Evolutionary conservation across 352 stramenopile genomes (phyloP).

Genomic region (Globisporangium paroecandrum): DNA sequence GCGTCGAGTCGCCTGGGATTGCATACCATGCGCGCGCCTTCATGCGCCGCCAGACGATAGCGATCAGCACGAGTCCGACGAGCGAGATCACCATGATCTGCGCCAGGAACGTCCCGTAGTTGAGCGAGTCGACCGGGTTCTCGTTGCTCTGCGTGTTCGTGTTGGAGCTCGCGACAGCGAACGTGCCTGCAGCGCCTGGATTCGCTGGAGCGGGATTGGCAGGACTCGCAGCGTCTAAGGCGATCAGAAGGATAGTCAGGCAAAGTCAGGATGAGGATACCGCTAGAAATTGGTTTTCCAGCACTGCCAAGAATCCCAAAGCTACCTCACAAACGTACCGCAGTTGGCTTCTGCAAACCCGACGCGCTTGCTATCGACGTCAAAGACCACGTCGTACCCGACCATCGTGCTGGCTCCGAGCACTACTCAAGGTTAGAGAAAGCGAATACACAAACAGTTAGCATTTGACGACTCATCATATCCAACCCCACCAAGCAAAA

Average conservation of each 20-base stretch:
- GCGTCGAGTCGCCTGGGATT: conserved; percentile 38
- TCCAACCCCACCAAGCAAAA: background rate
- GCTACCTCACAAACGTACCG: conserved; percentile 27
- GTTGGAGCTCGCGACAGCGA: background rate
- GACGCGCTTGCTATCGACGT: conserved; percentile 66
- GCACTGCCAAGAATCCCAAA: background rate
- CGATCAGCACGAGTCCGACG: conserved; percentile 49
- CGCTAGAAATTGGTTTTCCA: background rate
- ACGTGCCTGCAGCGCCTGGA: conserved; percentile 3
- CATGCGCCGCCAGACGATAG: conserved; percentile 51
- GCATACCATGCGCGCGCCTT: conserved; percentile 44
- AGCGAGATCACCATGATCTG: conserved; percentile 53
- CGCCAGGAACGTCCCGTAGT: conserved; percentile 36
- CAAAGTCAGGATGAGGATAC: background rate
- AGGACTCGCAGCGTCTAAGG: background rate
- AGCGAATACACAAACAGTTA: conserved; percentile 5
- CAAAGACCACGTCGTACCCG: conserved; percentile 84
- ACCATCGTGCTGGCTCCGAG: conserved; percentile 78
- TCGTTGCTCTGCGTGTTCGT: conserved; percentile 8
- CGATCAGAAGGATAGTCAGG: background rate
- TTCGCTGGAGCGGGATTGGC: background rate
- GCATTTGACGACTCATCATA: background rate
- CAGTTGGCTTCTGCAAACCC: conserved; percentile 76
- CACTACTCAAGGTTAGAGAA: conserved; percentile 30
- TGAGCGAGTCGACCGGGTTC: conserved; percentile 15